Base-by-base conservation (phyloP, 371 early-diverging fungal species). In the Rozella allomycis region DNA sequence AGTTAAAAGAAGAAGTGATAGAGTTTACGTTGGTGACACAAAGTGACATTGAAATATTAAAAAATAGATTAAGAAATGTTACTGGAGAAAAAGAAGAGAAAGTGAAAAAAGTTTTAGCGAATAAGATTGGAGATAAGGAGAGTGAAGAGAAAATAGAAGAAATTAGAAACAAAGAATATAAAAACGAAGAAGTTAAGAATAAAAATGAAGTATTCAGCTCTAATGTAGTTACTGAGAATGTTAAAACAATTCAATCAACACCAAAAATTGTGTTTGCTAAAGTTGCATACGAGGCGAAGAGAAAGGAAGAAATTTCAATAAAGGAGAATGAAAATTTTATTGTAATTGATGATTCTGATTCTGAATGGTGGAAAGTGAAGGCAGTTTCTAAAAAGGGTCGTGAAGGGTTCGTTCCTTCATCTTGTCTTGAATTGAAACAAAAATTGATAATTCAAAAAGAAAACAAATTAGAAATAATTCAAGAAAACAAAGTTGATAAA, bases 311-410 rank as follows among this genome's bases (percentile, higher is more conserved):
- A 43, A 45, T 80, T 10, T 47, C 58, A 16, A 71, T 81, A 2
- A 47, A 47, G 3, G 78, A 74, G 41, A 59, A 70, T 33, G 78
- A 83, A 20, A 65, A 70, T 23, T 50, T 83, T 8, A 55, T 75
- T 46, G 68, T 79, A 1, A 40, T 70, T 9, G 78, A 80, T 7
- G 11, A 30, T 8, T 7, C 8, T 30, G 18, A 60, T 37, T 59
- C 71, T 9, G 79, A 78, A 12, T 79, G 79, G 83, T 72, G 72
- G 72, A 63, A 51, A 29, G 61, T 66, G 11, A 45, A 55, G 18
- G 29, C 51, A 23, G 45, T 52, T 8, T 33, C 31, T 3, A 31
- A 43, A 4, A 34, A 43, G 1, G 48, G 46, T 7, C 34, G 44
- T 26, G 56, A 61, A 38, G 59, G 58, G 2, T 30, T 59, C 17